Evolutionary conservation across 179 eudicot genomes (phyloP).

Genomic region (Actinidia arguta): DNA sequence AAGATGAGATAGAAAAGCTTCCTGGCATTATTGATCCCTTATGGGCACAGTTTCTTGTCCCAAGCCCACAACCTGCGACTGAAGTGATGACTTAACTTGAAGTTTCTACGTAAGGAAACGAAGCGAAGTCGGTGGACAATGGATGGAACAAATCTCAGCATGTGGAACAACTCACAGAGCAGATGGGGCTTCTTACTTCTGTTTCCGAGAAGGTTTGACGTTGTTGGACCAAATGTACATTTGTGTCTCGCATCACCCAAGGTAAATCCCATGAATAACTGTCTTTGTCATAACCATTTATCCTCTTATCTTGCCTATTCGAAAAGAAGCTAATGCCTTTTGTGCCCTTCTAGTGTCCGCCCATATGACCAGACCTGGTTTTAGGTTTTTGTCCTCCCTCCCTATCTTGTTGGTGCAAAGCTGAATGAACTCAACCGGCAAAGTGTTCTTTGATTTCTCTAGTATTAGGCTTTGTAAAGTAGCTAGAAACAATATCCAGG

Average conservation of each 20-base stretch:
- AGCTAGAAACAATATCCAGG: too few species aligned
- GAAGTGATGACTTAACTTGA: slow-evolving; percentile 36
- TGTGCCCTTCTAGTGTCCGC: neutral
- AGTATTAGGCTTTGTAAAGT: too few species aligned
- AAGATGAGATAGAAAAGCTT: slow-evolving; percentile 36
- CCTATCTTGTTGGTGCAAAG: too few species aligned
- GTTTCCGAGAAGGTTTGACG: slow-evolving; percentile 43
- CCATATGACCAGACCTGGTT: neutral
- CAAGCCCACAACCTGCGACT: slow-evolving; percentile 26
- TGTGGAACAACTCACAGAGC: slow-evolving; percentile 68
- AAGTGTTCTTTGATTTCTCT: too few species aligned
- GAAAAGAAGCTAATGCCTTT: neutral
- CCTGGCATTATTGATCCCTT: slow-evolving; percentile 40
- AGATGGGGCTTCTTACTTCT: slow-evolving; percentile 68
- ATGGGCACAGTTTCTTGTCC: slow-evolving; percentile 42
- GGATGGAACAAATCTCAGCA: slow-evolving; percentile 50
- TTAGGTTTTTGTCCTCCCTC: neutral
- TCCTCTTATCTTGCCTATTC: neutral
- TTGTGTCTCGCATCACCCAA: slow-evolving; percentile 24
- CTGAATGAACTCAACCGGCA: too few species aligned
- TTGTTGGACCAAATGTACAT: slow-evolving; percentile 33
- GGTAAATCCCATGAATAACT: slow-evolving; percentile 26
- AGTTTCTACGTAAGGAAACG: slow-evolving; percentile 31
- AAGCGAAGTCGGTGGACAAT: slow-evolving; percentile 46
- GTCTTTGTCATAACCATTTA: neutral